phyloP scores from a whole-genome alignment of 2,329 filamentous ascomycete species.

The Lecanoromycetidae sp. region DNA sequence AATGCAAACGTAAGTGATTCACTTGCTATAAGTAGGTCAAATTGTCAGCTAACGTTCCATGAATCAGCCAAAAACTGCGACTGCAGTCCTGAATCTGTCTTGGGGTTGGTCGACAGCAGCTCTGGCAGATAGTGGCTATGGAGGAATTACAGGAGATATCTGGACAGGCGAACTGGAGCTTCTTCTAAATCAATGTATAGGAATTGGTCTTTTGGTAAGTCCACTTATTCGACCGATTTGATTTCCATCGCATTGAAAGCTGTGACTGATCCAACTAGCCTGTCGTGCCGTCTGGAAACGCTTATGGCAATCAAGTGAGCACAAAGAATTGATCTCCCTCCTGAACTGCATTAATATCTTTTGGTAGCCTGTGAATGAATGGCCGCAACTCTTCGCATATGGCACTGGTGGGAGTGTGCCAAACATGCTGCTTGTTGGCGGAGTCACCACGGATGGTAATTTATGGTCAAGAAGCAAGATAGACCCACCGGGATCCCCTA shows the following conservation, averaged over 20 bases:
- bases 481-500: not conserved
- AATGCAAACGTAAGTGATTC: not conserved
- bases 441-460: not conserved
- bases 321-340: not conserved
- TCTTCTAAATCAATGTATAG: not conserved
- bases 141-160: not conserved
- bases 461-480: not conserved
- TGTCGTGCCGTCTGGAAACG: not conserved
- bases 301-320: not conserved
- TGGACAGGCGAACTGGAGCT: not conserved
- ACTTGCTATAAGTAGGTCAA: not conserved
- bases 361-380: not conserved
- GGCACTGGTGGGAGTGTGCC: not conserved
- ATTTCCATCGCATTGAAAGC: not conserved
- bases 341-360: not conserved
- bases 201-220: not conserved
- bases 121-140: not conserved
- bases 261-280: not conserved
- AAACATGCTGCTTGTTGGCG: not conserved
- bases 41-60: not conserved
- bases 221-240: not conserved
- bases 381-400: not conserved
- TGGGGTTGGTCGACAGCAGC: not conserved
- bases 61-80: not conserved
- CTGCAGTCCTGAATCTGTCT: not conserved